Base-by-base conservation (phyloP, 2,329 filamentous ascomycete species). In the Lithohypha guttulata region DNA sequence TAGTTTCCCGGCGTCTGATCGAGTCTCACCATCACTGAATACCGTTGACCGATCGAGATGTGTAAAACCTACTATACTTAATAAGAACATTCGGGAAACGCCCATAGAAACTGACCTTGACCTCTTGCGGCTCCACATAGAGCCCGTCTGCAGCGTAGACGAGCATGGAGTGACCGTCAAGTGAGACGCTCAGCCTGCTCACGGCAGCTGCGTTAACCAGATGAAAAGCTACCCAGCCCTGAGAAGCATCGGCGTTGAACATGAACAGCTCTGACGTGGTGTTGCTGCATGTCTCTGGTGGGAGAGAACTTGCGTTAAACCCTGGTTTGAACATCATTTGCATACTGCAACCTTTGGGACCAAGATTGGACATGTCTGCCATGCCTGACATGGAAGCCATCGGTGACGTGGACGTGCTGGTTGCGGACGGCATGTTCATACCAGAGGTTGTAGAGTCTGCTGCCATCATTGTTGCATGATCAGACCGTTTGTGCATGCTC, bases 11-110 rank as follows among this genome's bases (percentile, higher is more conserved):
- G 47, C 13, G 10, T 36, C 23, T 44, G 47, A 29, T 51, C 34
- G 19, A 51, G 38, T 34, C 43, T 48, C 29, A 51, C 38, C 42
- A 51, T 48, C 17, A 47, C 49, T 10, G 47, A 51, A 43, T 51
- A 51, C 2, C 47, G 43, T 32, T 50, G 46, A 25, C 46, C 47
- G 27, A 48, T 34, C 9, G 38, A 41, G 27, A 47, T 40, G 39
- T 42, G 39, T 20, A 50, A 39, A 20, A 46, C 47, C 43, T 50
- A 33, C 9, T 18, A 40, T 13, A 39, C 28, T 46, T 39, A 42
- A 42, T 30, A 43, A 35, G 22, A 38, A 26, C 23, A 26, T 34
- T 25, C 20, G 23, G 9, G 20, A 36, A 19, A 7, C 21, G 17
- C 6, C 26, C 20, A 13, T 28, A 17, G 18, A 6, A 27, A 44